Conservation (phyloP, 1,284 basidiomycete genomes). For the Cryptococcus hybrid region DNA sequence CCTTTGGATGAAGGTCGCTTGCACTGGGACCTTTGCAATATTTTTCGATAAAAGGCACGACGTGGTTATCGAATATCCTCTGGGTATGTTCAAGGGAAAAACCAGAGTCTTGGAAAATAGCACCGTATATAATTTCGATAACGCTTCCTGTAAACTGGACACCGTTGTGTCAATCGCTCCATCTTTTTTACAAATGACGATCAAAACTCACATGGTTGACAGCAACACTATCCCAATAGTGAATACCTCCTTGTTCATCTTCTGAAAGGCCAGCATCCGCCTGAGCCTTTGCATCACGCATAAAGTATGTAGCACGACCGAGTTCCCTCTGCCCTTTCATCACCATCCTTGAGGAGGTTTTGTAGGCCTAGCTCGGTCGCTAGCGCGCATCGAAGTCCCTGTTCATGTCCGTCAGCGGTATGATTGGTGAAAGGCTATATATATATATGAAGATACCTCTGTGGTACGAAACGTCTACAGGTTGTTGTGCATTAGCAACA, state of each 20-base stretch:
- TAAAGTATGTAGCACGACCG: conserved; percentile 6
- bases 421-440: conserved; percentile 5
- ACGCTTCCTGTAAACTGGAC: conserved; percentile 34
- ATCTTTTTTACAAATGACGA: too few relatives aligned
- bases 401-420: conserved; percentile 8
- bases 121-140: conserved; percentile 79
- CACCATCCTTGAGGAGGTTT: conserved; percentile 11
- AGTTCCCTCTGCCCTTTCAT: conserved; percentile 5
- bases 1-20: conserved; percentile 27
- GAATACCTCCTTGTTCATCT: conserved; percentile 1
- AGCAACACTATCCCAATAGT: conserved; percentile 11
- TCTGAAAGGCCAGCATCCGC: conserved; percentile 5
- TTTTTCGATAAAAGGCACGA: conserved; percentile 26
- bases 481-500: conserved; percentile 3
- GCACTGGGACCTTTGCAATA: conserved; percentile 23
- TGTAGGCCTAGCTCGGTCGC: conserved; percentile 7
- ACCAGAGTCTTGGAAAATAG: conserved; percentile 73
- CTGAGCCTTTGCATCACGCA: conserved; percentile 6
- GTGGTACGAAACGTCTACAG: neutral
- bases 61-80: conserved; percentile 55
- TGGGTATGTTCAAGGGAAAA: conserved; percentile 66
- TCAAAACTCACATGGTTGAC: conserved; percentile 9
- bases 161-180: too few relatives aligned
- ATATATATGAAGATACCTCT: neutral
- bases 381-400: conserved; percentile 7